phyloP scores from a whole-genome alignment of 495 filamentous ascomycete species.

The Aspergillus ellipticus region DNA sequence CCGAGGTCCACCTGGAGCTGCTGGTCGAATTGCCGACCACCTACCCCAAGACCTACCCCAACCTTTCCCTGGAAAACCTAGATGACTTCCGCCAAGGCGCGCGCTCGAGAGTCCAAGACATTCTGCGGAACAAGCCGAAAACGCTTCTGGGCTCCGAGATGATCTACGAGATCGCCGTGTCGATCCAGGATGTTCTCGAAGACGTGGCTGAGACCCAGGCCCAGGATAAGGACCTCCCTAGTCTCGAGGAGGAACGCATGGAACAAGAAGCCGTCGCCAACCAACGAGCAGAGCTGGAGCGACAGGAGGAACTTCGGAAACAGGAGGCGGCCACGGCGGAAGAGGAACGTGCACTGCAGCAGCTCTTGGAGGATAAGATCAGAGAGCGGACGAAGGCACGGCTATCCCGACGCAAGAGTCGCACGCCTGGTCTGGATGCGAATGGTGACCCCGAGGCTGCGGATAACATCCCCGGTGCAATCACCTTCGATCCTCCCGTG shows the following conservation, averaged over 20 bases:
- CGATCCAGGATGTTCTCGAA: constrained; percentile 83
- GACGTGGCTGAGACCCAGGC: constrained; percentile 74
- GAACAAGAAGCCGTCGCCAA: constrained; percentile 57
- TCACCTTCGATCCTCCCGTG: constrained; percentile 71
- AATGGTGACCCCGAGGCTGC: constrained; percentile 27
- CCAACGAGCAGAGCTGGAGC: constrained; percentile 50
- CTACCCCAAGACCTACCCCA: constrained; percentile 83
- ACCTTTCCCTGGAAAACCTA: constrained; percentile 63
- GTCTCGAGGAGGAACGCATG: constrained; percentile 84
- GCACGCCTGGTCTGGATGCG: constrained; percentile 32
- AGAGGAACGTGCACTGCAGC: constrained; percentile 69
- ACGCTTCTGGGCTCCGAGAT: constrained; percentile 75
- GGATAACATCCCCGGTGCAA: constrained; percentile 40
- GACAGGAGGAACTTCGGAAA: constrained; percentile 48
- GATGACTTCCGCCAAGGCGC: constrained; percentile 61
- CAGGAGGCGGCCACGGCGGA: constrained; percentile 59
- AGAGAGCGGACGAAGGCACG: constrained; percentile 45
- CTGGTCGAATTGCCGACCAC: constrained; percentile 78
- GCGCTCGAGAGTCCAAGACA: constrained; percentile 62
- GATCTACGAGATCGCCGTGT: constrained; percentile 81
- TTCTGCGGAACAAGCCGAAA: constrained; percentile 66
- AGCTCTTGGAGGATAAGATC: constrained; percentile 74
- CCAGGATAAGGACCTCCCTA: constrained; percentile 70
- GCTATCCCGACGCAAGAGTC: constrained; percentile 35
- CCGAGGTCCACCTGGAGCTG: constrained; percentile 60